Evolutionary conservation across 805 yeast genomes (phyloP), one percentile per base, ranked within the genome.

Genomic region (Candida mattraensis): DNA sequence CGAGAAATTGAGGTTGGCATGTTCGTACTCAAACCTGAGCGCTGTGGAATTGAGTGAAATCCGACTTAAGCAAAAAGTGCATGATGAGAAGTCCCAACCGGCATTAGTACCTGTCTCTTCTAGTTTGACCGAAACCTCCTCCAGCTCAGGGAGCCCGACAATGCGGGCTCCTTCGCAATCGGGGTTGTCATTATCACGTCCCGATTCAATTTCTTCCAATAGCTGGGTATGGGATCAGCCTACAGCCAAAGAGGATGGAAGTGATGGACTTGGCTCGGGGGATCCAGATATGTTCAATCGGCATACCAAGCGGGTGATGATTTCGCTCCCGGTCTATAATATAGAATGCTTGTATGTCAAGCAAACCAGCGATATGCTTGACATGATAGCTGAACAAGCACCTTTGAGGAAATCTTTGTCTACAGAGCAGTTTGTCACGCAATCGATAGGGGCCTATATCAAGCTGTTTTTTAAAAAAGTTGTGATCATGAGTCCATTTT

Each of bases 1-100:
- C 52, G 47, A 61, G 20, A 65, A 73, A 44, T 65, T 67, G 35
- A 67, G 69, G 35, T 56, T 70, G 14, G 55, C 56, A 12, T 76
- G 81, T 50, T 73, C 79, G 0, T 76, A 76, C 47, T 47, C 69
- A 25, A 58, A 24, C 8, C 18, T 47, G 18, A 20, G 34, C 7
- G 28, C 35, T 2, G 28, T 35, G 7, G 49, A 48, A 22, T 8
- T 44, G 7, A 24, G 22, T 18, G 41, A 36, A 5, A 28, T 41
- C n/a, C n/a, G n/a, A n/a, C n/a, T n/a, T n/a, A n/a, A n/a, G n/a
- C n/a, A n/a, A 4, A 3, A 7, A 33, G 30, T 28, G 12, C 12
- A 8, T 13, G 36, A 3, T 33, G 35, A 16, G 5, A 3, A 10
- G 5, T 11, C 29, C 15, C 29, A 5, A 26, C 20, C 18, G 17